Evolutionary conservation across 768 basidiomycete genomes (phyloP), one percentile per base, ranked within the genome.

Genomic region (Cubamyces lactineus): DNA sequence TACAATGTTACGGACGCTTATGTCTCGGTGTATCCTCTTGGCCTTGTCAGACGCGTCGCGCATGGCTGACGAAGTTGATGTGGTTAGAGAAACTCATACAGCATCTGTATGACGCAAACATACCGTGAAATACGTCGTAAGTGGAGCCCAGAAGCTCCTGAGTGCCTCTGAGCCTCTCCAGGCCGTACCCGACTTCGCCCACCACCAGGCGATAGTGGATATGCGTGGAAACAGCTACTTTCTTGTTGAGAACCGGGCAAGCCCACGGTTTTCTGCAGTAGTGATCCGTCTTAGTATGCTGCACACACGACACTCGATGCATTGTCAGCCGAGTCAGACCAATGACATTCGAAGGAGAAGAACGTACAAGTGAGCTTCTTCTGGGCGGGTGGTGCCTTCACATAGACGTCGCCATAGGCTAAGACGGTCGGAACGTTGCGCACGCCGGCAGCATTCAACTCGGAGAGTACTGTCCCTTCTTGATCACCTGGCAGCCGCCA

Each of bases 1-100:
- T 17, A 62, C 54, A 41, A 59, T 54, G 50, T 63, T 63, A 0
- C 57, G 46, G 11, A 47, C n/a, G 17, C 62, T 59, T 26, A 65
- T 61, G 45, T 59, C 64, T 8, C 34, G 34, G 34, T 34, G 34
- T 34, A 34, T 6, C 34, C 34, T 6, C 34, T 4, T 6, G 34
- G 34, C 9, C 9, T 34, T 34, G 34, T 34, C 34, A 7, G 34
- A 34, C 34, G 59, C 48, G 19, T 48, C 59, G 9, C 19, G 16
- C 58, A 60, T 64, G 19, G 53, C 59, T 64, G 7, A n/a, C n/a
- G n/a, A 5, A 15, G 17, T 8, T 17, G 13, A 15, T 8, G 13
- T 41, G 2, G 30, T 53, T 12, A 53, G n/a, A 13, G 1, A 38
- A 19, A 7, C 8, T 16, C 17, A n/a, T 19, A 5, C 7, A 21